Conservation (phyloP, 257 asterid genomes). For the Forsythia viridissima region DNA sequence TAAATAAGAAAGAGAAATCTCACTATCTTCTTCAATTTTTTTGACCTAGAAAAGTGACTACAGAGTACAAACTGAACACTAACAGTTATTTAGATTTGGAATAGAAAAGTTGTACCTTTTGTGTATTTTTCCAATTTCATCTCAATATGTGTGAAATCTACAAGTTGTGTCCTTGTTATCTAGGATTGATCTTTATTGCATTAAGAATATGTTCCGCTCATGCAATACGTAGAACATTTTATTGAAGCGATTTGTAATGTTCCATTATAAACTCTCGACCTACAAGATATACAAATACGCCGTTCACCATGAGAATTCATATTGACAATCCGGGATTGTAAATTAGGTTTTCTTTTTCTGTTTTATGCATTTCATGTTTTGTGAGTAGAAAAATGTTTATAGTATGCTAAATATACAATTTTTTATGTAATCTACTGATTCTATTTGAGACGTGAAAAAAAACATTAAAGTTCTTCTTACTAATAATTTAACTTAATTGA, state of each 20-base stretch:
- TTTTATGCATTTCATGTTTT: background rate
- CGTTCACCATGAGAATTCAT: background rate
- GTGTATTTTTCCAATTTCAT: background rate
- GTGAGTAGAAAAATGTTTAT: background rate
- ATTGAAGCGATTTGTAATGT: background rate
- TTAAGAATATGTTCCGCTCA: background rate
- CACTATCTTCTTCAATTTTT: background rate
- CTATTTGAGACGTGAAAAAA: background rate
- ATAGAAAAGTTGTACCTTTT: background rate
- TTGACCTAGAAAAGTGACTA: background rate
- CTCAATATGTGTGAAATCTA: background rate
- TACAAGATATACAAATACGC: background rate
- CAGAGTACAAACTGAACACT: background rate
- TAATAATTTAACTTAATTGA: background rate
- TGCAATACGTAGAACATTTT: background rate
- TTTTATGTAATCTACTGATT: background rate
- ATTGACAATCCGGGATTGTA: background rate
- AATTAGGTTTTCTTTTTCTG: background rate
- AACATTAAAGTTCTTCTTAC: background rate
- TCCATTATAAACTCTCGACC: background rate
- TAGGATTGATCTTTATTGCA: background rate
- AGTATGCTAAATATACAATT: background rate
- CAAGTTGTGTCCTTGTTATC: background rate
- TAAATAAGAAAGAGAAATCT: background rate
- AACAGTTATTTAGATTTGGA: background rate